Evolutionary conservation across 116 monocot genomes (phyloP).

Genomic region (Iris pallida): DNA sequence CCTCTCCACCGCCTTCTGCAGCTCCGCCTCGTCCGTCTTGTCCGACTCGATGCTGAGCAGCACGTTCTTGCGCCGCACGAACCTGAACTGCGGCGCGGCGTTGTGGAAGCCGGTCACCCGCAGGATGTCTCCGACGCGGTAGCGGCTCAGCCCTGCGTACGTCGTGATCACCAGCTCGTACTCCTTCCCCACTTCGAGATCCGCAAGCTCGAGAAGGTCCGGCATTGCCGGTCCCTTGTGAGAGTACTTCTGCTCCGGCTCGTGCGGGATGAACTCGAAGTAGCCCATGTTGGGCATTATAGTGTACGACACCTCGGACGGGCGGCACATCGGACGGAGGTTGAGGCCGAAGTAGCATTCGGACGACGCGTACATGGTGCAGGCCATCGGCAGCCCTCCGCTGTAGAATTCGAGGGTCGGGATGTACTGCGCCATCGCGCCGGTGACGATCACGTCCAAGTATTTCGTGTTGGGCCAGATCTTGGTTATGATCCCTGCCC

Average conservation of each 20-base stretch:
- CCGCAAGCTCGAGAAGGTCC: constrained; percentile 16
- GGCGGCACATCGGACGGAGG: constrained; percentile 42
- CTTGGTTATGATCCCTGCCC: constrained; percentile 45
- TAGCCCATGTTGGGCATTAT: constrained; percentile 57
- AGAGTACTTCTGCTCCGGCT: neutral
- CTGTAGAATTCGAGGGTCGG: constrained; percentile 52
- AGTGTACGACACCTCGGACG: constrained; percentile 56
- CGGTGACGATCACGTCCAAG: constrained; percentile 58
- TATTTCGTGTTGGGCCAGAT: constrained; percentile 64
- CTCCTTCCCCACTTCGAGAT: constrained; percentile 19
- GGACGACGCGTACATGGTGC: constrained; percentile 59
- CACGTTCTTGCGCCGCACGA: constrained; percentile 40
- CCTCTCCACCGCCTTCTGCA: constrained; percentile 28
- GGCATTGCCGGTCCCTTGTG: neutral
- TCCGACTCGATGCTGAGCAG: constrained; percentile 41
- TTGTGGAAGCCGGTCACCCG: constrained; percentile 39
- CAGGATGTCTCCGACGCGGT: constrained; percentile 39
- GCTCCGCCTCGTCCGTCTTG: constrained; percentile 45
- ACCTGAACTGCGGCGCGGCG: constrained; percentile 38
- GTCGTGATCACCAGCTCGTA: constrained; percentile 31
- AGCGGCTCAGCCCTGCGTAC: constrained; percentile 35
- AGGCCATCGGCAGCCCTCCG: constrained; percentile 49
- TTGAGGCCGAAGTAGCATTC: constrained; percentile 67
- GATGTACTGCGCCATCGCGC: constrained; percentile 60
- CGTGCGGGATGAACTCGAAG: constrained; percentile 55